Evolutionary conservation across 2,329 filamentous ascomycete genomes (phyloP).

Genomic region (Fusarium verrucosum): DNA sequence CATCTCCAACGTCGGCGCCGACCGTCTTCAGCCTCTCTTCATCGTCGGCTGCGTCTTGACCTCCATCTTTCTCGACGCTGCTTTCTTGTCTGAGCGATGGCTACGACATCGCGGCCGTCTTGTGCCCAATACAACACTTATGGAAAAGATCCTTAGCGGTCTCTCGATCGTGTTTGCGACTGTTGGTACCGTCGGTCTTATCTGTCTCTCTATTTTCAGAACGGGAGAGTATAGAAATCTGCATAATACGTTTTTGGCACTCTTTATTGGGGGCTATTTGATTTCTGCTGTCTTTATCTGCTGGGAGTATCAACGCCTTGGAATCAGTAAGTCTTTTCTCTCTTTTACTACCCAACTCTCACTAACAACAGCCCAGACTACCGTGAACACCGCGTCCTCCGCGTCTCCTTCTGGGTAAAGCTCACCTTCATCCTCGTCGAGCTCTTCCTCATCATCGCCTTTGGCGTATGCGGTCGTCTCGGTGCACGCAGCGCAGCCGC

Average conservation of each 20-base stretch:
- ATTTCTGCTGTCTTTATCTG: conserved; percentile 88
- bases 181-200: conserved; percentile 80
- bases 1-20: conserved; percentile 73
- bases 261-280: conserved; percentile 90
- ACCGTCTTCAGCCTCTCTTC: conserved; percentile 77
- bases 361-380: conserved; percentile 61
- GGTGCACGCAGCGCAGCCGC: conserved; percentile 72
- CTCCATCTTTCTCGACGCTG: conserved; percentile 81
- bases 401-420: conserved; percentile 87
- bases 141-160: conserved; percentile 69
- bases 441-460: conserved; percentile 75
- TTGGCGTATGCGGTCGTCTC: conserved; percentile 66
- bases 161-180: conserved; percentile 75
- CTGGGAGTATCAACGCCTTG: conserved; percentile 87
- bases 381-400: conserved; percentile 77
- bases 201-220: conserved; percentile 87
- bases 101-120: conserved; percentile 84
- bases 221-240: conserved; percentile 71
- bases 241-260: conserved; percentile 79
- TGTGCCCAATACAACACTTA: conserved; percentile 69
- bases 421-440: conserved; percentile 85
- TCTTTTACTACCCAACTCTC: background rate
- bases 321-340: conserved; percentile 64
- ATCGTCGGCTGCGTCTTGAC: conserved; percentile 76
- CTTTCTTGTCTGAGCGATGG: conserved; percentile 84